phyloP scores from a whole-genome alignment of 2,329 filamentous ascomycete genomes.

The Apiospora sp. region DNA sequence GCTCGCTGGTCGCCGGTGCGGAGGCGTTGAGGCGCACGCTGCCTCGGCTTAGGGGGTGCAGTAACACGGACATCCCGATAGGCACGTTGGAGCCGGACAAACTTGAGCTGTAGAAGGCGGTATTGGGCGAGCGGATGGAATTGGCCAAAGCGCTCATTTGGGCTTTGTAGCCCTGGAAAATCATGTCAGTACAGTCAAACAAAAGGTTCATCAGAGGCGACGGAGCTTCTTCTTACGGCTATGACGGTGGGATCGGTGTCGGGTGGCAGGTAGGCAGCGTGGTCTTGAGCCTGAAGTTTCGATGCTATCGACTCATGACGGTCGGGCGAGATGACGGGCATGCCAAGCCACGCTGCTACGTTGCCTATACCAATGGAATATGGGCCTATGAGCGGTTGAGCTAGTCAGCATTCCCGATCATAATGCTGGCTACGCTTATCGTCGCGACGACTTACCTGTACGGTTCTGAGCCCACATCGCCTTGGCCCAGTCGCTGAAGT shows the following conservation, averaged over 20 bases:
- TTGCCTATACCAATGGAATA: conserved; percentile 20
- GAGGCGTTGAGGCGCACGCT: conserved; percentile 8
- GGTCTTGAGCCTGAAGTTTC: conserved; percentile 42
- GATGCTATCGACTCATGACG: conserved; percentile 39
- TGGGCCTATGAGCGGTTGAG: conserved; percentile 36
- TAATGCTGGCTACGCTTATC: no score
- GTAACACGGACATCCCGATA: neutral
- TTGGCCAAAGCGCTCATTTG: conserved; percentile 30
- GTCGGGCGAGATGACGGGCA: conserved; percentile 44
- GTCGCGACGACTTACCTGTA: conserved; percentile 31
- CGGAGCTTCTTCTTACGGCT: conserved; percentile 42
- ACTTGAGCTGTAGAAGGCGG: conserved; percentile 30
- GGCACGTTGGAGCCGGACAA: neutral
- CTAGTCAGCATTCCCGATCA: no score
- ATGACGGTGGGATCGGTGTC: conserved; percentile 45
- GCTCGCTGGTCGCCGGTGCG: neutral
- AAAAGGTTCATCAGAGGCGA: conserved; percentile 41
- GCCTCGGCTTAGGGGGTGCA: conserved; percentile 13
- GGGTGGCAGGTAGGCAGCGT: conserved; percentile 43
- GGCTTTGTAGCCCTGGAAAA: conserved; percentile 3
- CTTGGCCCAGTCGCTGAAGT: conserved; percentile 19
- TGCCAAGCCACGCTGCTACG: conserved; percentile 27
- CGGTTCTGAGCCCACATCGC: conserved; percentile 29
- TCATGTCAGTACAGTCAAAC: conserved; percentile 41
- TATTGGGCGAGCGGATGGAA: conserved; percentile 32